Conservation (phyloP, 257 asterid species). For the Ajuga chamaepitys region DNA sequence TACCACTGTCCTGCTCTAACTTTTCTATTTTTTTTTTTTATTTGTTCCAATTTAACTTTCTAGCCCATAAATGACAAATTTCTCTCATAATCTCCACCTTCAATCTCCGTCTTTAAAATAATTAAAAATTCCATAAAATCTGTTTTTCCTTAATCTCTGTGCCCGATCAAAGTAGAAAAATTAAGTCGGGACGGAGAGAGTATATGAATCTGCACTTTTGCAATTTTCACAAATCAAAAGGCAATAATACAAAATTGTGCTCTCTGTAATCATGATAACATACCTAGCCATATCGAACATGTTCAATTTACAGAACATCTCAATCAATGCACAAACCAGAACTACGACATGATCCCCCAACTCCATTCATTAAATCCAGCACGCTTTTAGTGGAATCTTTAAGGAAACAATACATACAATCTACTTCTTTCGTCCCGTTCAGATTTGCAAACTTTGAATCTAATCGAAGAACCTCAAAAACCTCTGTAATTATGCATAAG, state of each 20-base stretch:
- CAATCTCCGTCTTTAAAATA: no score
- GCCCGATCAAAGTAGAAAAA: no score
- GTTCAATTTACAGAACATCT: constrained; percentile 54
- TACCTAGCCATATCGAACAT: constrained; percentile 61
- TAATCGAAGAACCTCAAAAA: constrained; percentile 62
- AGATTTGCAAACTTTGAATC: constrained; percentile 32
- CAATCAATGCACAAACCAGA: constrained; percentile 57
- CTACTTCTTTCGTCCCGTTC: constrained; percentile 28
- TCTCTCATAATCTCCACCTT: no score
- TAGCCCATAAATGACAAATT: no score
- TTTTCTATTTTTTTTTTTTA: no score
- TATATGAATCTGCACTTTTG: no score
- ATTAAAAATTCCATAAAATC: no score
- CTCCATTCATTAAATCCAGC: constrained; percentile 39
- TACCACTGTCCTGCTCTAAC: no score
- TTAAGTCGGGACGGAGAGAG: no score
- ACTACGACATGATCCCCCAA: constrained; percentile 64
- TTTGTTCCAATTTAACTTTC: no score
- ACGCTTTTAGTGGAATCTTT: constrained; percentile 31
- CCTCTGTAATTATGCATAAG: constrained; percentile 23
- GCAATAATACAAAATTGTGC: constrained; percentile 34
- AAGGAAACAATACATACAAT: constrained; percentile 27
- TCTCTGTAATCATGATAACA: constrained; percentile 45
- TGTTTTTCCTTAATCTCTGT: no score
- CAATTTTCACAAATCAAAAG: constrained; percentile 64